Conservation (phyloP, 164 flowering plant genomes). For the Liriodendron chinense region DNA sequence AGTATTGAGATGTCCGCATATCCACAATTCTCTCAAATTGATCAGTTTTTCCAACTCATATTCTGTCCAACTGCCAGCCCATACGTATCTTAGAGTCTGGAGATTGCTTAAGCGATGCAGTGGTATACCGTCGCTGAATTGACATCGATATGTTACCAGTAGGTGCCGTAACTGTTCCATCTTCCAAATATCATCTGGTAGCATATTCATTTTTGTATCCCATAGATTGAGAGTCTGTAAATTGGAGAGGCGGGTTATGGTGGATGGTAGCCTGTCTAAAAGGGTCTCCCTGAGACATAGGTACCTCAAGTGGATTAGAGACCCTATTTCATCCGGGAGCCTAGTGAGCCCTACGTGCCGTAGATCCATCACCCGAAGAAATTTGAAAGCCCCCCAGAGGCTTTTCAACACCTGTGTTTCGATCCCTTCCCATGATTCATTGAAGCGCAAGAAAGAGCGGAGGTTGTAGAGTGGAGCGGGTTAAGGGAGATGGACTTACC, state of each 20-base stretch:
- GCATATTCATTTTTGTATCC: not conserved
- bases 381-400: not conserved
- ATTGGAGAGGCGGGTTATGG: not conserved
- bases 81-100: not conserved
- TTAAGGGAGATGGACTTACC: not conserved
- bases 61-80: not conserved
- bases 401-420: not conserved
- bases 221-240: not conserved
- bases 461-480: not conserved
- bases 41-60: not conserved
- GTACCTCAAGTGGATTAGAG: slow-evolving; percentile 6
- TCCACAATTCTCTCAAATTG: not conserved
- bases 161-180: not conserved
- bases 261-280: not conserved
- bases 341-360: not conserved
- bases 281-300: not conserved
- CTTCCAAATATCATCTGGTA: not conserved
- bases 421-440: no score
- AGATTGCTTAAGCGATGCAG: slow-evolving; percentile 1
- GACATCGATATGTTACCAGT: not conserved
- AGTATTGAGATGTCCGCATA: not conserved
- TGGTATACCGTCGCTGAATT: not conserved
- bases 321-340: not conserved
- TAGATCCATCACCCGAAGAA: slow-evolving; percentile 11
- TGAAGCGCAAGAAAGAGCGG: not conserved